A percentile compares a stretch with the other conserved stretches of the same genome.
Conservation (phyloP, 306 rosid genomes). For the Herpetospermum pedunculosum region DNA sequence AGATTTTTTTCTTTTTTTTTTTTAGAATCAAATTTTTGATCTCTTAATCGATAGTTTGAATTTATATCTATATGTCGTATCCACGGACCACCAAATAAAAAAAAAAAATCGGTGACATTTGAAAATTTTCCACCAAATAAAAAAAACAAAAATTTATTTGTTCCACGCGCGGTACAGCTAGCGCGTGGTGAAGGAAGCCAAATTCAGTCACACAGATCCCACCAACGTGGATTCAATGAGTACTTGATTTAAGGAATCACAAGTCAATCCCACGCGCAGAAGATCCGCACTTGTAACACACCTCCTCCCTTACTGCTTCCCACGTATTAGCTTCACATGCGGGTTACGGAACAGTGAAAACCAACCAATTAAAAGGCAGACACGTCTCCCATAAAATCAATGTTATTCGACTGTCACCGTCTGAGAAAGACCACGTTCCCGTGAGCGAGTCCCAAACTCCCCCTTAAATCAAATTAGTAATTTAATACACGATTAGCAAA, state of each 20-base stretch:
- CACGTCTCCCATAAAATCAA: not conserved
- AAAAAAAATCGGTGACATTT: not conserved
- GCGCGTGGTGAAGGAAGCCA: not conserved
- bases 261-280: not conserved
- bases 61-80: no score
- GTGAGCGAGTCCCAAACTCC: not conserved
- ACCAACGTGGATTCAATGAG: not conserved
- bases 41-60: no score
- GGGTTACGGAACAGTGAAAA: not conserved
- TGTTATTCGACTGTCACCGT: not conserved
- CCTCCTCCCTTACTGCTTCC: not conserved
- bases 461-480: not conserved
- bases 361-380: constrained; percentile 1
- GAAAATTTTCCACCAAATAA: no score
- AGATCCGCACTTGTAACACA: not conserved
- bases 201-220: constrained; percentile 8
- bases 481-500: no score
- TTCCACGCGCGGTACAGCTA: not conserved
- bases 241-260: not conserved
- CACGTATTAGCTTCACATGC: constrained; percentile 4
- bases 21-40: no score
- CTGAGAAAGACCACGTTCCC: not conserved
- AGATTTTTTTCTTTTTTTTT: no score
- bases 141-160: not conserved
- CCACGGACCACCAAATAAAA: not conserved